phyloP scores from a whole-genome alignment of 805 yeast species.

The Danielozyma ontarioensis region DNA sequence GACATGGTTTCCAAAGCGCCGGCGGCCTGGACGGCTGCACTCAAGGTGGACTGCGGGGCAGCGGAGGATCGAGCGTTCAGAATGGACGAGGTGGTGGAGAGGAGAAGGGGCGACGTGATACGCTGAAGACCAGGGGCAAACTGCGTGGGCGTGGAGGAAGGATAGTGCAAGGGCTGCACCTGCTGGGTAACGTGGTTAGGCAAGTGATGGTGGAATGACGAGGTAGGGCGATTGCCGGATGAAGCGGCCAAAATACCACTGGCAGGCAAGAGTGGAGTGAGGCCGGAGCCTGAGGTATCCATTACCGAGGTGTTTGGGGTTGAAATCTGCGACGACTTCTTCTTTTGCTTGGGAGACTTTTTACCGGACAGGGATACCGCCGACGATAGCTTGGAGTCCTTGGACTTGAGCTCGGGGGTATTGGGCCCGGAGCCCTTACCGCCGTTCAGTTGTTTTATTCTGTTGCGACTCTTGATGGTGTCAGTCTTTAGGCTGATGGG shows the following conservation, averaged over 20 bases:
- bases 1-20: conserved; percentile 43
- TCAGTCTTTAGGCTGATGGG: conserved; percentile 90
- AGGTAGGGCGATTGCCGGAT: conserved; percentile 6
- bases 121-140: conserved; percentile 61
- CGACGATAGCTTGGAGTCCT: conserved; percentile 26
- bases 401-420: conserved; percentile 53
- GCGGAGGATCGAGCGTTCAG: conserved; percentile 33
- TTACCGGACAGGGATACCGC: conserved; percentile 1
- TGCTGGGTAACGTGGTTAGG: conserved; percentile 17
- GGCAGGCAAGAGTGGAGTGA: conserved; percentile 27
- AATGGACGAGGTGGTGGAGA: conserved; percentile 45
- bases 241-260: conserved; percentile 1
- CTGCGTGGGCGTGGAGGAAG: conserved; percentile 65
- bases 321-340: conserved; percentile 18
- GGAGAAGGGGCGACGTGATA: conserved; percentile 60
- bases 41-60: conserved; percentile 5
- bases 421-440: conserved; percentile 42
- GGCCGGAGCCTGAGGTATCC: conserved; percentile 7
- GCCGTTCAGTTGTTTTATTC: conserved; percentile 55
- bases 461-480: conserved; percentile 84
- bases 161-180: conserved; percentile 59
- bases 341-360: conserved; percentile 5
- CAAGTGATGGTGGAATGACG: conserved; percentile 12
- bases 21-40: conserved; percentile 32
- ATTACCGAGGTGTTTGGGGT: conserved; percentile 5